Percentiles rank a stretch among this genome's conserved stretches.
Conservation (phyloP, 1,284 basidiomycete species). For the Grifola frondosa region DNA sequence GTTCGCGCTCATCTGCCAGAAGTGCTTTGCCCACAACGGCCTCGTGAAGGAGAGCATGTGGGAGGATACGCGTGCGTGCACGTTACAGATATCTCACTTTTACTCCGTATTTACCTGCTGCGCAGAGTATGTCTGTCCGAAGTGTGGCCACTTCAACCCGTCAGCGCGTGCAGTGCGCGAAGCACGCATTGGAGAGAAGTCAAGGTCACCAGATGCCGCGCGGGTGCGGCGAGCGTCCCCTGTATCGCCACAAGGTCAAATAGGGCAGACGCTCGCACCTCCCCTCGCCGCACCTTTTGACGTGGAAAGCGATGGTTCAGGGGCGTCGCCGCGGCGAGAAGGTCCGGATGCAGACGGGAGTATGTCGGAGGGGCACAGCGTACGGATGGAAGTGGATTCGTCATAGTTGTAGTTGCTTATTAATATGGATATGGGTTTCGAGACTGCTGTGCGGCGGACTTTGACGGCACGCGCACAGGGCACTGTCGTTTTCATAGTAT, state of each 20-base stretch:
- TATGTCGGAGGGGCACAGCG: constrained; percentile 19
- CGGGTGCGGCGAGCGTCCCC: neutral
- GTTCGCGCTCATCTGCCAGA: constrained; percentile 93
- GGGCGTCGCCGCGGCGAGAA: constrained; percentile 4
- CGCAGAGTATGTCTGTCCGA: constrained; percentile 73
- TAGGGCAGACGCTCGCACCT: constrained; percentile 11
- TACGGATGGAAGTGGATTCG: constrained; percentile 28
- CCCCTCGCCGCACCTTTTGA: constrained; percentile 5
- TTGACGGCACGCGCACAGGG: no score
- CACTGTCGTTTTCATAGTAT: no score
- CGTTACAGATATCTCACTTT: no score
- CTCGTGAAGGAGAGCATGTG: constrained; percentile 88
- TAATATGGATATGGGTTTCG: no score
- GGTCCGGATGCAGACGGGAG: no score
- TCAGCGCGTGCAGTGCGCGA: constrained; percentile 46
- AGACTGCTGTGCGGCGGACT: no score
- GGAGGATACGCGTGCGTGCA: constrained; percentile 89
- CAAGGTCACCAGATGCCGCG: constrained; percentile 12
- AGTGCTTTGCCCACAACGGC: constrained; percentile 94
- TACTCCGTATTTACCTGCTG: constrained; percentile 3
- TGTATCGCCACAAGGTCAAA: neutral
- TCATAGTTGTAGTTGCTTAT: no score
- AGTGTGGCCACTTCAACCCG: constrained; percentile 74
- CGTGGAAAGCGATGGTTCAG: neutral
- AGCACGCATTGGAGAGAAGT: constrained; percentile 18